A percentile compares a stretch with the other conserved stretches of the same genome.
These are phyloP conservation scores for Cryphonectria carpinicola DNA, from an alignment of 2,329 filamentous ascomycete species.

Conservation along the genomic window DNA sequence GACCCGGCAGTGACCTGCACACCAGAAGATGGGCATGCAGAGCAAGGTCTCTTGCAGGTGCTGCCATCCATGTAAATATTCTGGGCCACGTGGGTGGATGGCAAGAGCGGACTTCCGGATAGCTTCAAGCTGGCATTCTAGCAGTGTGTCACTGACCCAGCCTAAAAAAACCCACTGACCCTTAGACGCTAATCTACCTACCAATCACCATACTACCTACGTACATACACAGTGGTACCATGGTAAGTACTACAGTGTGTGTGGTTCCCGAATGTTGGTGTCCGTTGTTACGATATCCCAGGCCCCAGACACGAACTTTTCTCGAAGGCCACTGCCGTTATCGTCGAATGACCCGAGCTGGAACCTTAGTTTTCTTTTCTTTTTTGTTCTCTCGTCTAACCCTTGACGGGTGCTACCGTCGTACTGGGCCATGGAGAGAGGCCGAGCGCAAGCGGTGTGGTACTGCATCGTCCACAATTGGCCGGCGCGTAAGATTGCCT, in stretches of 20 bases:
- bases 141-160: not conserved
- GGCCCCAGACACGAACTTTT: not conserved
- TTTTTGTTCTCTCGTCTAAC: not conserved
- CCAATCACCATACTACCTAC: not conserved
- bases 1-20: conserved; percentile 3
- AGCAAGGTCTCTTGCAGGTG: conserved; percentile 8
- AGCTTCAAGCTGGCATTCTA: not conserved
- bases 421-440: not conserved
- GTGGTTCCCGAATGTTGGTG: not conserved
- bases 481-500: conserved; percentile 23
- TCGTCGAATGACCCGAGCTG: conserved; percentile 6
- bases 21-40: conserved; percentile 7
- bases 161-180: not conserved
- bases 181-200: not conserved
- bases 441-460: conserved; percentile 15
- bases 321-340: not conserved
- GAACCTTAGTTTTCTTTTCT: not conserved
- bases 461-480: conserved; percentile 19
- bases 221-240: not conserved
- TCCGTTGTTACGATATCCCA: not conserved
- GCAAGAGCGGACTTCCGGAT: conserved; percentile 4
- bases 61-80: not conserved
- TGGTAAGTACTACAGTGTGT: not conserved
- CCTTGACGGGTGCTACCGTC: not conserved
- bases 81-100: conserved; percentile 15